Evolutionary conservation across 2,329 filamentous ascomycete species (phyloP).

Genomic region (Neofusicoccum laricinum): DNA sequence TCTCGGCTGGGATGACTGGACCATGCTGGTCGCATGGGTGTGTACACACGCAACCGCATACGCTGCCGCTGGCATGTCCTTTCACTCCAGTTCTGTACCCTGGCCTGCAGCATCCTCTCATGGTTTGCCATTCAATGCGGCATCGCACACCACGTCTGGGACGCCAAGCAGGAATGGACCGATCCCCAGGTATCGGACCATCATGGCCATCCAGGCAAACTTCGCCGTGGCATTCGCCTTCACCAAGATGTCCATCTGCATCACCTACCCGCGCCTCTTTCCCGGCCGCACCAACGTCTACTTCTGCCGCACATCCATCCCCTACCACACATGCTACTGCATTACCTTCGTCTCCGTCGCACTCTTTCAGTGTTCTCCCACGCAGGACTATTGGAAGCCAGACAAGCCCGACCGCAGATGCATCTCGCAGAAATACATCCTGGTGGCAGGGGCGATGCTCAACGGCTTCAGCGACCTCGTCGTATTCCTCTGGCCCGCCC

Average conservation of each 20-base stretch:
- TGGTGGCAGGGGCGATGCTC: conserved; percentile 25
- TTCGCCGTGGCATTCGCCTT: background rate
- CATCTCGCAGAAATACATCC: conserved; percentile 23
- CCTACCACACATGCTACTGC: conserved; percentile 22
- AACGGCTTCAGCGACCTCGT: conserved; percentile 32
- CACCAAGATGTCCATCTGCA: conserved; percentile 27
- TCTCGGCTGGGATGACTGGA: conserved; percentile 26
- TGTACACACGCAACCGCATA: background rate
- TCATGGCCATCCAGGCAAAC: conserved; percentile 42
- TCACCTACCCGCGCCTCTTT: conserved; percentile 29
- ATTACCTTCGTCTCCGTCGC: conserved; percentile 24
- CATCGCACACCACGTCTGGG: too few relatives aligned
- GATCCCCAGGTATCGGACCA: background rate
- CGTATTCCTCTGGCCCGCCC: conserved; percentile 31
- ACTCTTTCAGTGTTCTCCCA: conserved; percentile 19
- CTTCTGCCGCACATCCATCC: conserved; percentile 27
- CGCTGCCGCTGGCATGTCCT: background rate
- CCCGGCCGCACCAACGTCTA: conserved; percentile 24
- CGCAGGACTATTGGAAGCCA: background rate
- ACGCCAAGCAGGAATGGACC: too few relatives aligned
- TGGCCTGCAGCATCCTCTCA: too few relatives aligned
- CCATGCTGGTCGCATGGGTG: conserved; percentile 26
- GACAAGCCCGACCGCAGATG: conserved; percentile 19
- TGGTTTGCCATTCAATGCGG: too few relatives aligned
- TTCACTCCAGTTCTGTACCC: too few relatives aligned